Conservation (phyloP, 495 filamentous ascomycete species). For the Trichoderma gamsii region DNA sequence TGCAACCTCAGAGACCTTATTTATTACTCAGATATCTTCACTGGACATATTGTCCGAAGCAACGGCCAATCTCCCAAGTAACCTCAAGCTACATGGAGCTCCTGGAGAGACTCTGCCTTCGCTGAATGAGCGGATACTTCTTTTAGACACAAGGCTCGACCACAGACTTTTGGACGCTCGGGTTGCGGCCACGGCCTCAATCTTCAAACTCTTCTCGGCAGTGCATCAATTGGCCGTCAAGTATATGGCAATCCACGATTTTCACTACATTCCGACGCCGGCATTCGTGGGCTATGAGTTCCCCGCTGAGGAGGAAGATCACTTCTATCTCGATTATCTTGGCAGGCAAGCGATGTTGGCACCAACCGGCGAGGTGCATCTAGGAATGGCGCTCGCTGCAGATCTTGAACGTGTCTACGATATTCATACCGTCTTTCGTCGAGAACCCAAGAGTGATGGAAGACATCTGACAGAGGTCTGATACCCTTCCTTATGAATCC, state of each 20-base stretch:
- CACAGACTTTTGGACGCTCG: background rate
- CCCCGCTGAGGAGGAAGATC: background rate
- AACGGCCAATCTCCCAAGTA: background rate
- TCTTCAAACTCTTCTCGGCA: background rate
- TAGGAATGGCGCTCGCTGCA: background rate
- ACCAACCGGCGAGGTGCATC: background rate
- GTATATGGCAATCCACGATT: background rate
- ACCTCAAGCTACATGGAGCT: background rate
- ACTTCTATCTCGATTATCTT: background rate
- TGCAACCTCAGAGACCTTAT: background rate
- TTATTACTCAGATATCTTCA: background rate
- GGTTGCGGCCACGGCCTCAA: background rate
- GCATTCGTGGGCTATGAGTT: background rate
- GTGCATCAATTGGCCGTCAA: background rate
- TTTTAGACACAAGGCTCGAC: background rate
- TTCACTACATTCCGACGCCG: background rate
- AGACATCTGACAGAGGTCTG: constrained; percentile 9
- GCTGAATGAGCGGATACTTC: background rate
- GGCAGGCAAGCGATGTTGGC: background rate
- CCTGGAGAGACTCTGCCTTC: background rate
- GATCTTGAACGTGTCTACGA: background rate
- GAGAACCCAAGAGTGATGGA: background rate
- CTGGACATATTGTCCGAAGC: background rate
- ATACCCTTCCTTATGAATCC: background rate
- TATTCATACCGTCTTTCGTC: background rate